Percentiles rank a stretch among this genome's conserved stretches.
phyloP scores from a whole-genome alignment of 148 eudicot genomes.

The Cornus kousa region DNA sequence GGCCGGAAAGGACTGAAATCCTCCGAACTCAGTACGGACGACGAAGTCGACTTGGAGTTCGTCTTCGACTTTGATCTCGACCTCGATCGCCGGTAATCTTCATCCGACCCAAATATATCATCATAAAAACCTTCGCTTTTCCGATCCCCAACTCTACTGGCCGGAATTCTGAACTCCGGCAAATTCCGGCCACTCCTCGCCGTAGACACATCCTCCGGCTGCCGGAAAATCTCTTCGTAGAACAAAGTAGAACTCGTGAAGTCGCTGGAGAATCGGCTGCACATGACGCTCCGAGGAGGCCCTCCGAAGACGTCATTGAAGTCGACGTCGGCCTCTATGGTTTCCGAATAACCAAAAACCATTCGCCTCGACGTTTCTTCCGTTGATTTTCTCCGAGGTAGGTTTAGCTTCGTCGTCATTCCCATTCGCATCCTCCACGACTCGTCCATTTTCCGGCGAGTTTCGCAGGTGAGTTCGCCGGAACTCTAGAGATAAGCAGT shows the following conservation, averaged over 20 bases:
- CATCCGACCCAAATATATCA: conserved; percentile 34
- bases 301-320: conserved; percentile 76
- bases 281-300: conserved; percentile 54
- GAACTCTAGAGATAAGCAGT: background rate
- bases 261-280: conserved; percentile 41
- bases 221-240: conserved; percentile 54
- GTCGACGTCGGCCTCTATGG: conserved; percentile 37
- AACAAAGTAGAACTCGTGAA: conserved; percentile 26
- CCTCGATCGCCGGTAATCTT: conserved; percentile 24
- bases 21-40: conserved; percentile 62
- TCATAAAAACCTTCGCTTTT: conserved; percentile 30
- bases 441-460: conserved; percentile 42
- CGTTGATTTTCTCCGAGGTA: conserved; percentile 23
- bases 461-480: background rate
- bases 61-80: conserved; percentile 25
- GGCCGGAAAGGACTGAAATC: conserved; percentile 44
- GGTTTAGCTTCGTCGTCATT: conserved; percentile 13
- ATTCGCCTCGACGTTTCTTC: conserved; percentile 18
- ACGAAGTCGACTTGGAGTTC: conserved; percentile 46
- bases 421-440: conserved; percentile 66
- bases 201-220: conserved; percentile 14
- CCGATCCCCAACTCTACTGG: conserved; percentile 8
- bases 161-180: conserved; percentile 61
- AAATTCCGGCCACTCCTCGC: conserved; percentile 35
- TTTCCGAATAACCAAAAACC: conserved; percentile 13